phyloP scores from a whole-genome alignment of 768 basidiomycete species.

The Leccinellum luteum region DNA sequence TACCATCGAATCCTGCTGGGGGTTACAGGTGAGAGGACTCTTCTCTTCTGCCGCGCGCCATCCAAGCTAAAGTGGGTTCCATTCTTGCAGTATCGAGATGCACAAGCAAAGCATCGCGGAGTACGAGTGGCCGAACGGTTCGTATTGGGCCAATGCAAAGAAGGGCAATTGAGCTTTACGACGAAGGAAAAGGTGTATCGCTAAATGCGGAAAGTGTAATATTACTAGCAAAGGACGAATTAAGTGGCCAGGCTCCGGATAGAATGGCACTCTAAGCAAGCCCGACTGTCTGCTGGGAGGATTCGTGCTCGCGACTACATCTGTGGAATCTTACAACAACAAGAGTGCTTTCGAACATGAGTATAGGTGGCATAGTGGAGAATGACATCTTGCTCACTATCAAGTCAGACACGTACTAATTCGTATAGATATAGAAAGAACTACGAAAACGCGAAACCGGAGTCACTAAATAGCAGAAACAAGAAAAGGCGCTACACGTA shows the following conservation, averaged over 20 bases:
- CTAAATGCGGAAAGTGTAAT: neutral
- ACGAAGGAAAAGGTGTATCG: neutral
- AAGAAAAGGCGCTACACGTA: slow-evolving; percentile 29
- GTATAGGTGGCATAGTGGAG: slow-evolving; percentile 1
- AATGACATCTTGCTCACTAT: slow-evolving; percentile 7
- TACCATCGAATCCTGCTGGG: slow-evolving; percentile 69
- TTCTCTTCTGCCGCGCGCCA: neutral
- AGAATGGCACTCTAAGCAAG: neutral
- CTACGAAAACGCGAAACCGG: slow-evolving; percentile 8
- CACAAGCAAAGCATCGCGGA: slow-evolving; percentile 73
- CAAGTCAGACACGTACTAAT: slow-evolving; percentile 8
- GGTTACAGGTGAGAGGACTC: slow-evolving; percentile 50
- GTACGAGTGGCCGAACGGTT: slow-evolving; percentile 83
- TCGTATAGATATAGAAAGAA: slow-evolving; percentile 24
- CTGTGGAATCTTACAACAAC: neutral
- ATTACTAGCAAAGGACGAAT: neutral
- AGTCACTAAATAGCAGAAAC: slow-evolving; percentile 24
- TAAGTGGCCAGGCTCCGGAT: neutral
- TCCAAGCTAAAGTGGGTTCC: neutral
- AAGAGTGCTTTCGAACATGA: slow-evolving; percentile 1
- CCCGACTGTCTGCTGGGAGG: neutral
- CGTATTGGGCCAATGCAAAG: slow-evolving; percentile 23
- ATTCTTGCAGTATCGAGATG: slow-evolving; percentile 78
- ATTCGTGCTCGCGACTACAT: too few relatives aligned
- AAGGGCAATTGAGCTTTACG: slow-evolving; percentile 1